These are phyloP conservation scores for Xylaria sp. DNA, from an alignment of 2,329 filamentous ascomycete species.

Conservation along the genomic window DNA sequence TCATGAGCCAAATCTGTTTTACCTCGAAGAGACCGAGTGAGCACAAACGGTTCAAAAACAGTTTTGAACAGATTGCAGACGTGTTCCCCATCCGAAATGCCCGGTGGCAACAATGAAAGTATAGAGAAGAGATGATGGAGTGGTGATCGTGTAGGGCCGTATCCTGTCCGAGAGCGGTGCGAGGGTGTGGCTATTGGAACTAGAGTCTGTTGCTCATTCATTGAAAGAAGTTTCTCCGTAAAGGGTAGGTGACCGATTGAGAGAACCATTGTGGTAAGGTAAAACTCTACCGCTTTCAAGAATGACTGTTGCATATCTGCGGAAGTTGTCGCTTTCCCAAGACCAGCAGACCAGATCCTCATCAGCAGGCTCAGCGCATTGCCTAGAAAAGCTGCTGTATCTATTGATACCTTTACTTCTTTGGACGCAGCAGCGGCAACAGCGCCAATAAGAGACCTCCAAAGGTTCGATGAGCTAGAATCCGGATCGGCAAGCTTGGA, in stretches of 20 bases:
- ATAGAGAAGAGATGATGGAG: conserved; percentile 73
- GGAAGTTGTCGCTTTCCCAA: conserved; percentile 64
- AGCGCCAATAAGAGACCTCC: conserved; percentile 69
- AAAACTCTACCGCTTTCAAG: conserved; percentile 63
- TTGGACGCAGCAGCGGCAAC: conserved; percentile 77
- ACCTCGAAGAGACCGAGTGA: conserved; percentile 56
- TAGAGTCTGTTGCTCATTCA: conserved; percentile 65
- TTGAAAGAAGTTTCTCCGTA: conserved; percentile 67
- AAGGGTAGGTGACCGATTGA: conserved; percentile 69
- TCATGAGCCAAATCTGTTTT: conserved; percentile 61
- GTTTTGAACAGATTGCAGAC: conserved; percentile 59
- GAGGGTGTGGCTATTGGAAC: conserved; percentile 74
- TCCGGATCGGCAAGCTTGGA: conserved; percentile 69
- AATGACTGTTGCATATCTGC: conserved; percentile 61
- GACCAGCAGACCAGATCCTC: conserved; percentile 72
- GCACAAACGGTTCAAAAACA: conserved; percentile 69
- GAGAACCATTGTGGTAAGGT: conserved; percentile 60
- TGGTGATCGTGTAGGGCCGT: conserved; percentile 65
- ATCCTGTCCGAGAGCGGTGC: conserved; percentile 64
- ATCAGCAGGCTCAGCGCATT: conserved; percentile 75
- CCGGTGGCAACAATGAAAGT: conserved; percentile 62
- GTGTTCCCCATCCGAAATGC: conserved; percentile 58
- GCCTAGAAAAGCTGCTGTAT: conserved; percentile 83
- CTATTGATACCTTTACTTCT: conserved; percentile 87
- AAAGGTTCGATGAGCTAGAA: conserved; percentile 64